Evolutionary conservation across 106 monocot species (phyloP).

Genomic region (Agapanthus africanus): DNA sequence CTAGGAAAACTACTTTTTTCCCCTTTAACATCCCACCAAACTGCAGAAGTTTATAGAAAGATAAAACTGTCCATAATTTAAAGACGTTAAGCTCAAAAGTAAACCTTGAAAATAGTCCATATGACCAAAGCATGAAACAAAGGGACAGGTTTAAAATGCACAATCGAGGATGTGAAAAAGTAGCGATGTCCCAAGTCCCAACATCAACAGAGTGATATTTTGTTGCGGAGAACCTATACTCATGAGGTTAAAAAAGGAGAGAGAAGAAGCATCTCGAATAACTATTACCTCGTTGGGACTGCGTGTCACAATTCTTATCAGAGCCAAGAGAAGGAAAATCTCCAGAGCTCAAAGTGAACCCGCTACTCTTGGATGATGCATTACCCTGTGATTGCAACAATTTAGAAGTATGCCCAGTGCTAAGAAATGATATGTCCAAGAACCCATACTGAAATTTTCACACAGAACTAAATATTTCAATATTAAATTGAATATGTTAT

Average conservation of each 20-base stretch:
- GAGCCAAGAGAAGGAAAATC: slow-evolving; percentile 92
- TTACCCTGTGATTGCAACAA: slow-evolving; percentile 27
- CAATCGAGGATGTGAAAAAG: not conserved
- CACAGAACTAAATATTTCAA: not conserved
- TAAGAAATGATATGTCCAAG: not conserved
- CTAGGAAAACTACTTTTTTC: too few relatives aligned
- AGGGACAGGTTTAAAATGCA: not conserved
- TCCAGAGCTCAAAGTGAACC: slow-evolving; percentile 71
- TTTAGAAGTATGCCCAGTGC: not conserved
- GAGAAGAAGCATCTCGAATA: not conserved
- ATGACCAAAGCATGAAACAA: not conserved
- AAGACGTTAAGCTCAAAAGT: not conserved
- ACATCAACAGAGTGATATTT: not conserved
- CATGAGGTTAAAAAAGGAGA: not conserved
- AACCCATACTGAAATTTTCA: not conserved
- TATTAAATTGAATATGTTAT: not conserved
- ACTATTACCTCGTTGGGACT: slow-evolving; percentile 41
- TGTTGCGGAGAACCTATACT: not conserved
- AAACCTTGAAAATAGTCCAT: not conserved
- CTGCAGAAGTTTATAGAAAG: not conserved
- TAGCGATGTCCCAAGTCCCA: not conserved
- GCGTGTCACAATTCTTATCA: slow-evolving; percentile 52
- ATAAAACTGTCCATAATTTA: not conserved
- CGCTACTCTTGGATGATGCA: slow-evolving; percentile 25
- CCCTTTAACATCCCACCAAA: not conserved